These are phyloP conservation scores for Mucor velutinosus DNA, from an alignment of 371 early-diverging fungal species.

Conservation along the genomic window DNA sequence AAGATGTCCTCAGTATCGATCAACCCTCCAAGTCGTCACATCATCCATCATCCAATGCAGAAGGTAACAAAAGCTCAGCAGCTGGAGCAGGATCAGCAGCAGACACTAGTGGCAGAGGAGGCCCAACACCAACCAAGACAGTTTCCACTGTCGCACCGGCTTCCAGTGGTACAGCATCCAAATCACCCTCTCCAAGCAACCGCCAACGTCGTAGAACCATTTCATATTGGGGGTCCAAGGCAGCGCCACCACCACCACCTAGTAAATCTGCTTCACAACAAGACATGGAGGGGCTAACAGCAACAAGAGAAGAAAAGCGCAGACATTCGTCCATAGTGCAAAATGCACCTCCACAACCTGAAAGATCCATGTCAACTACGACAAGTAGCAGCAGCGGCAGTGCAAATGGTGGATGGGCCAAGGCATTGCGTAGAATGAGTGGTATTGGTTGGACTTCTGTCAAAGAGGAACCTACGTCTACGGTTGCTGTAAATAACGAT, in stretches of 20 bases:
- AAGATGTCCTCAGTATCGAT: slow-evolving; percentile 53
- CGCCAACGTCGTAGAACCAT: slow-evolving; percentile 51
- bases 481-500: slow-evolving; percentile 11
- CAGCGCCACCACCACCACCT: slow-evolving; percentile 10
- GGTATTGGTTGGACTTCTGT: slow-evolving; percentile 44
- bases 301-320: slow-evolving; percentile 8
- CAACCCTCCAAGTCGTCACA: slow-evolving; percentile 33
- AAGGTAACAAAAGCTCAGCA: background rate
- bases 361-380: slow-evolving; percentile 21
- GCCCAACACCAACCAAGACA: slow-evolving; percentile 39
- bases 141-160: slow-evolving; percentile 26
- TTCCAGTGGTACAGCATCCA: background rate
- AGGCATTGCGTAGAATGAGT: slow-evolving; percentile 50
- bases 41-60: slow-evolving; percentile 1
- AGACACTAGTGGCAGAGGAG: background rate
- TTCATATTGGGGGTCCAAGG: slow-evolving; percentile 48
- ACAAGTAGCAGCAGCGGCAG: slow-evolving; percentile 2
- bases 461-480: slow-evolving; percentile 12
- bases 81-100: background rate
- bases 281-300: background rate
- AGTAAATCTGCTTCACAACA: background rate
- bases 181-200: background rate
- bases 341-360: slow-evolving; percentile 15
- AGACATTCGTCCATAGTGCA: slow-evolving; percentile 22
- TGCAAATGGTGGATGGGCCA: slow-evolving; percentile 46